Conservation (phyloP, 768 basidiomycete species). For the Boletus subparvulus region DNA sequence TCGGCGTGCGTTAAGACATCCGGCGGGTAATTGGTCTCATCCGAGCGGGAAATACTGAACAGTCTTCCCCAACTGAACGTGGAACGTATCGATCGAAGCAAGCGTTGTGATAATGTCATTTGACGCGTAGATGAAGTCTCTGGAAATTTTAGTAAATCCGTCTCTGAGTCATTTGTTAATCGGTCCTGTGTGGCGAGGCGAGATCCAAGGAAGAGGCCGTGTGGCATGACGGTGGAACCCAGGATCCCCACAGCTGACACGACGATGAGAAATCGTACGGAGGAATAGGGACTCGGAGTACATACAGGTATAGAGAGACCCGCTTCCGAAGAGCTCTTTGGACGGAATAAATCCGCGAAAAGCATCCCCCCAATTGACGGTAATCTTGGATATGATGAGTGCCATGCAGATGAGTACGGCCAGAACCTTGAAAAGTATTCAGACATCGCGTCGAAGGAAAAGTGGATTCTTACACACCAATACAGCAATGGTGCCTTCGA, state of each 20-base stretch:
- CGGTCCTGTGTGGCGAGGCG: slow-evolving; percentile 83
- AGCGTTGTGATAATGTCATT: slow-evolving; percentile 24
- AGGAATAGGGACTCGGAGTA: slow-evolving; percentile 3
- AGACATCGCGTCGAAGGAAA: not conserved
- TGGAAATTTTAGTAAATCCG: slow-evolving; percentile 14
- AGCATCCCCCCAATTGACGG: slow-evolving; percentile 68
- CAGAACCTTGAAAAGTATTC: slow-evolving; percentile 44
- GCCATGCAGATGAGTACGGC: slow-evolving; percentile 77
- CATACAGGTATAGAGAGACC: slow-evolving; percentile 67
- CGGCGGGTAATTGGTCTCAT: slow-evolving; percentile 18
- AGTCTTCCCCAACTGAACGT: slow-evolving; percentile 13
- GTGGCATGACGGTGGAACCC: slow-evolving; percentile 91
- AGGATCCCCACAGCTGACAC: slow-evolving; percentile 64
- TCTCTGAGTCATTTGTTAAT: slow-evolving; percentile 37
- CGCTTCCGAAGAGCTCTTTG: slow-evolving; percentile 52
- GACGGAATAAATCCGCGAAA: slow-evolving; percentile 81
- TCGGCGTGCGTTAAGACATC: slow-evolving; percentile 49
- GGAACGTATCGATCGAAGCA: slow-evolving; percentile 7
- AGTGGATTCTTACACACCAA: slow-evolving; percentile 44
- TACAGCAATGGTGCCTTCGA: slow-evolving; percentile 62
- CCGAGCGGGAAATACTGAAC: slow-evolving; percentile 26
- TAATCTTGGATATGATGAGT: slow-evolving; percentile 68
- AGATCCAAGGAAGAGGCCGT: slow-evolving; percentile 88
- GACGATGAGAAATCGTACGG: slow-evolving; percentile 12
- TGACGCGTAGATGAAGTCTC: slow-evolving; percentile 1